These are phyloP conservation scores for Colletotrichum echinochloae DNA, from an alignment of 2,329 filamentous ascomycete species.

Conservation along the genomic window DNA sequence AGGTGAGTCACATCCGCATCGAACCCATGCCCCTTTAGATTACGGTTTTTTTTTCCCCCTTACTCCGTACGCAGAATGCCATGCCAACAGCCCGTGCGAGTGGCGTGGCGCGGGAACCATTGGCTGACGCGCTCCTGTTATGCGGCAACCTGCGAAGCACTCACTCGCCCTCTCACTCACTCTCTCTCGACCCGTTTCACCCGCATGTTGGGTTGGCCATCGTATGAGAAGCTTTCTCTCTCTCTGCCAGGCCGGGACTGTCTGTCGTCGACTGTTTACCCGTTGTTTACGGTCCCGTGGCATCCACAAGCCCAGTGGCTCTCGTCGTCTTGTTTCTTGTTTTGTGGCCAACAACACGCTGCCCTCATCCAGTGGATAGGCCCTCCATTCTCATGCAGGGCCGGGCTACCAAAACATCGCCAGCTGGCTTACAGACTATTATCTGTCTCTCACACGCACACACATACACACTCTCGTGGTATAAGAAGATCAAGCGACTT, in stretches of 20 bases:
- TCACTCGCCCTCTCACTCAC: slow-evolving; percentile 16
- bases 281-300: slow-evolving; percentile 8
- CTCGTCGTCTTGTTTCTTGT: slow-evolving; percentile 30
- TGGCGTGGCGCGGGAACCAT: slow-evolving; percentile 35
- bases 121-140: slow-evolving; percentile 31
- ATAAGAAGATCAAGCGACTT: slow-evolving; percentile 40
- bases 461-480: not conserved
- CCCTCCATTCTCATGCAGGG: slow-evolving; percentile 5
- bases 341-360: slow-evolving; percentile 37
- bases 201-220: slow-evolving; percentile 15
- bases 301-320: slow-evolving; percentile 31
- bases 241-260: not conserved
- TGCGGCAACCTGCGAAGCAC: slow-evolving; percentile 20
- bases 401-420: slow-evolving; percentile 39
- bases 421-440: slow-evolving; percentile 23
- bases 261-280: slow-evolving; percentile 21
- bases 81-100: slow-evolving; percentile 32
- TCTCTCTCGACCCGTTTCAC: slow-evolving; percentile 22
- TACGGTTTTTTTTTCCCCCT: not conserved
- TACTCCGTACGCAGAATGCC: slow-evolving; percentile 12
- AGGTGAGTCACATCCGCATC: slow-evolving; percentile 28
- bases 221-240: slow-evolving; percentile 10
- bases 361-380: slow-evolving; percentile 31
- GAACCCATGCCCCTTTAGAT: slow-evolving; percentile 19
- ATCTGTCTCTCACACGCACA: not conserved